Evolutionary conservation across 805 yeast species (phyloP), one percentile per base, ranked within the genome.

Genomic region (Hanseniaspora lindneri): DNA sequence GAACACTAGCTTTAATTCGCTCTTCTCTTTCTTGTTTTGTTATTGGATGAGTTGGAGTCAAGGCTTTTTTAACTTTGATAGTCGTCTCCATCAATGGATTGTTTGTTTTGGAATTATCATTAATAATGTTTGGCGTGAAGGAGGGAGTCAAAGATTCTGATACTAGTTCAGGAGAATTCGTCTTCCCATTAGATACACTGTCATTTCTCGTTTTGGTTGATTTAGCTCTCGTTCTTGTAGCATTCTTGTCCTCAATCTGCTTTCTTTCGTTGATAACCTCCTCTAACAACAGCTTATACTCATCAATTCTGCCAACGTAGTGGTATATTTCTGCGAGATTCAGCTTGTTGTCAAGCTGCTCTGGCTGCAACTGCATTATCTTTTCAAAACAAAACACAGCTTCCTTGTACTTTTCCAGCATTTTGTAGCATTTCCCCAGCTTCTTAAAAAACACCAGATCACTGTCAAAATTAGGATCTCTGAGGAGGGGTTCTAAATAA

Each of bases 291-390:
- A 61, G 57, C 21, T 73, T 70, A 10, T 86, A 79, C n/a, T 70
- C 70, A 10, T 73, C 78, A 24, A 69, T 67, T 39, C 79, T 79
- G 14, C 78, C 81, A 13, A 79, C 61, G 56, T 78, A 77, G 54
- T 80, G 84, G 52, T 79, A 75, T 1, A 86, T 76, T 64, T 92
- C 97, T 0, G 92, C 94, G 23, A 92, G 67, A 0, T 83, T 80
- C 25, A 88, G 70, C 56, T 82, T 77, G 10, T 80, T 75, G 52
- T 87, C 95, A 28, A 83, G 64, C 55, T 85, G 79, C 9, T 70
- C 70, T 0, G 85, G 82, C 9, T 77, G 78, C 33, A 63, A 61
- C n/a, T 66, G 66, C 19, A 81, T 60, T 2, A 83, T 72, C 13
- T 73, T 64, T 41, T 66, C 66, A 58, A 76, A 82, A 2, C 79